Base-by-base conservation (phyloP, 2,329 filamentous ascomycete species). In the Phoma sp. region DNA sequence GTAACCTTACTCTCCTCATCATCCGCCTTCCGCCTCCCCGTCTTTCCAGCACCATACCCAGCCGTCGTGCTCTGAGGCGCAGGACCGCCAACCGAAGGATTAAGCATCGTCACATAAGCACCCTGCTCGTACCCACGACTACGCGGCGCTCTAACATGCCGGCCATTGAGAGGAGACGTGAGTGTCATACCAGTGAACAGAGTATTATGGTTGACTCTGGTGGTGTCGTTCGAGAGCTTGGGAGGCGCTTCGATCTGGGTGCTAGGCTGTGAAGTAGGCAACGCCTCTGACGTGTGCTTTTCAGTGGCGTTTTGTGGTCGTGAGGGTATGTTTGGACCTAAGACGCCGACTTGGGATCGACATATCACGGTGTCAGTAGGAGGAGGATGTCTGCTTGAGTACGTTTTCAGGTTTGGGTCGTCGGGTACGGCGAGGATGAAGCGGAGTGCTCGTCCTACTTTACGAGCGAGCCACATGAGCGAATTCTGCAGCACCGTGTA, bases 341-440 rank as follows among this genome's bases (percentile, higher is more conserved):
- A 15, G 7, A 29, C 17, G 17, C 29, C 28, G n/a, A 46, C 14
- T 3, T 15, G 21, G 7, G 48, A 36, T 2, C 23, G 7, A 23
- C 34, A 34, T 5, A 15, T 30, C 5, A 20, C 7, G 12, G 14
- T 15, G 3, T 11, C 9, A 25, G 17, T 12, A 9, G 20, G 5
- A 2, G 38, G 46, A 11, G 49, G 45, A 4, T 58, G 29, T 6
- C 43, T 51, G 9, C 20, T 47, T n/a, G 60, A 60, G 25, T 42
- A 42, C 7, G 57, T 59, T 20, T 62, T 62, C 2, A 47, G 37
- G 7, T 47, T 49, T 14, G 49, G 37, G 15, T 60, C 47, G 2
- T 49, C 51, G 2, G 63, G 58, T 15, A 53, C 51, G 7, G 57
- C 47, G n/a, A 67, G 53, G 6, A 65, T 23, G 18, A 48, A 54